Conservation (phyloP, 1,139 yeast species). For the Suhomyces bokatorum region DNA sequence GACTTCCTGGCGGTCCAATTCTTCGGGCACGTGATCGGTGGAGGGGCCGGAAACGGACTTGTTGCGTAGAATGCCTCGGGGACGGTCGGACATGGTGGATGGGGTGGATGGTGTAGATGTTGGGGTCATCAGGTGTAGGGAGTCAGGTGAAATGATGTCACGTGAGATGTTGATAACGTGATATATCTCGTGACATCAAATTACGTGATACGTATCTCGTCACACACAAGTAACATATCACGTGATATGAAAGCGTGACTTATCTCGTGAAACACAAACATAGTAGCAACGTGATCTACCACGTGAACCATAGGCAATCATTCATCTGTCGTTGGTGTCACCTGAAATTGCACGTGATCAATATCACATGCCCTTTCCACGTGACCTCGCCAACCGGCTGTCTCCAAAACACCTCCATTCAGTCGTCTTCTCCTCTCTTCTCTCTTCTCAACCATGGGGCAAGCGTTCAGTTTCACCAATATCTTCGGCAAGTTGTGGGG, state of each 20-base stretch:
- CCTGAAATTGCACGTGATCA: neutral
- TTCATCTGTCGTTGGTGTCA: too few species aligned
- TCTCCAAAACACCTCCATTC: neutral
- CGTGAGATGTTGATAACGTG: too few species aligned
- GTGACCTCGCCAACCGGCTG: neutral
- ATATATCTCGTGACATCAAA: too few species aligned
- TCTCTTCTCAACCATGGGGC: slow-evolving; percentile 56
- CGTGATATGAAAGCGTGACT: too few species aligned
- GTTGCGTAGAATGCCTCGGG: slow-evolving; percentile 49
- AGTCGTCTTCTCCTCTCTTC: neutral
- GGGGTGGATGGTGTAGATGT: neutral
- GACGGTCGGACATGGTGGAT: slow-evolving; percentile 15
- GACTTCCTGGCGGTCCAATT: slow-evolving; percentile 47
- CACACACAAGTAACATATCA: too few species aligned
- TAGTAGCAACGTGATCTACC: too few species aligned
- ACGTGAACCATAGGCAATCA: too few species aligned
- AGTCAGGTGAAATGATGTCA: neutral
- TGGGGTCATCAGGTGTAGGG: neutral
- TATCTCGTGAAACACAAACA: too few species aligned
- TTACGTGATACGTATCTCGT: too few species aligned
- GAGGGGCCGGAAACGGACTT: slow-evolving; percentile 21
- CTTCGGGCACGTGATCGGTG: slow-evolving; percentile 16
- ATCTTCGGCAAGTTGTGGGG: slow-evolving; percentile 90
- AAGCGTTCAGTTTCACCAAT: slow-evolving; percentile 69
- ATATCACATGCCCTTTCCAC: neutral